Conservation (phyloP, 2,329 filamentous ascomycete genomes). For the Aureobasidium subglaciale region DNA sequence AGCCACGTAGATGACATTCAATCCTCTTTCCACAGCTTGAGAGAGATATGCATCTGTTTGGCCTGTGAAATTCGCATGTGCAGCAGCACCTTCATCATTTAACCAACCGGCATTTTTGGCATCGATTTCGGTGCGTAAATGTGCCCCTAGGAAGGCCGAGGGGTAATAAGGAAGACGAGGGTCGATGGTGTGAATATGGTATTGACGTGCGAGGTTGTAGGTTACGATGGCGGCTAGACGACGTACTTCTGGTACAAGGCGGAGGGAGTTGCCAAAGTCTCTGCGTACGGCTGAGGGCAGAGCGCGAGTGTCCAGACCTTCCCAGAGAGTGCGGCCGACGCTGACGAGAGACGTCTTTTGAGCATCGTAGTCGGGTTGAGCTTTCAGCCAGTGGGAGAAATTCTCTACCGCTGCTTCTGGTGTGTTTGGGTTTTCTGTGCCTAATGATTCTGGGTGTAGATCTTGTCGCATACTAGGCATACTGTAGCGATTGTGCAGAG, state of each 20-base stretch:
- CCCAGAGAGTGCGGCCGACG: constrained; percentile 24
- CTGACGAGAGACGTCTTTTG: constrained; percentile 21
- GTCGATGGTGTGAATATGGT: constrained; percentile 23
- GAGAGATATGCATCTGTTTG: constrained; percentile 34
- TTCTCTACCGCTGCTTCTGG: constrained; percentile 17
- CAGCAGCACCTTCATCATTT: background rate
- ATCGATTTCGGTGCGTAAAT: constrained; percentile 33
- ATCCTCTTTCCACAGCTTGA: constrained; percentile 26
- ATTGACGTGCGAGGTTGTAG: constrained; percentile 26
- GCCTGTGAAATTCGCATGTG: constrained; percentile 27
- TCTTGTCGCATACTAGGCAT: constrained; percentile 23
- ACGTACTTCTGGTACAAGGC: constrained; percentile 21
- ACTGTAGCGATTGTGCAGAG: constrained; percentile 21
- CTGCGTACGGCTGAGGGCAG: constrained; percentile 22
- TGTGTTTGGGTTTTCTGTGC: constrained; percentile 14
- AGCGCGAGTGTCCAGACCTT: constrained; percentile 24
- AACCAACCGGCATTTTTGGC: constrained; percentile 29
- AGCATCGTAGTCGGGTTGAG: constrained; percentile 12
- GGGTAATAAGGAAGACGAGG: constrained; percentile 23
- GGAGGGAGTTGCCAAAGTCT: constrained; percentile 25
- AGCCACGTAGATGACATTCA: constrained; percentile 37
- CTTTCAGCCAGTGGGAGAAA: constrained; percentile 22
- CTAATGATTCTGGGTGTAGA: constrained; percentile 7
- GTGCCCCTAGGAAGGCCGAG: constrained; percentile 32
- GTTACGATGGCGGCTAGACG: constrained; percentile 30